Percentiles rank a stretch among this genome's conserved stretches.
Conservation (phyloP, 2,329 filamentous ascomycete genomes). For the Elsinoe perseae region DNA sequence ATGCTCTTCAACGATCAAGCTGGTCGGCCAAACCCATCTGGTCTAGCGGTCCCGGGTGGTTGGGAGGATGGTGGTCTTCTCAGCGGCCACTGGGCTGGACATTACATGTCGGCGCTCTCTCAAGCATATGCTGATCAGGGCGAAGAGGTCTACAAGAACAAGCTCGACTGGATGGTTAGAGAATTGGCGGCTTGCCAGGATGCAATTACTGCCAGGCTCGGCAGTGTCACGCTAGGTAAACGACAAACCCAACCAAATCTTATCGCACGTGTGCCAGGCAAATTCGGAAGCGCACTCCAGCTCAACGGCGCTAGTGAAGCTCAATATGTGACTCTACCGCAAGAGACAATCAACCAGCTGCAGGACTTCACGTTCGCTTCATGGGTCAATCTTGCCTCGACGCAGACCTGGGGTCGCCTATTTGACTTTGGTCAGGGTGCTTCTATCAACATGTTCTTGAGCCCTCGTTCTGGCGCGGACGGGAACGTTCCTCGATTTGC, state of each 20-base stretch:
- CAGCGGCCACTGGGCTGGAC: background rate
- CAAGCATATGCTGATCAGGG: background rate
- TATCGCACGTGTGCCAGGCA: background rate
- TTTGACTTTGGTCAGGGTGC: background rate
- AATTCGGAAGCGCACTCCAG: background rate
- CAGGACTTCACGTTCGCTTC: background rate
- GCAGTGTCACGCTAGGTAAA: background rate
- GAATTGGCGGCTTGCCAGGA: background rate
- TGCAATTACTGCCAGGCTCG: background rate
- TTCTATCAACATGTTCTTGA: background rate
- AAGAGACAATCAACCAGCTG: background rate
- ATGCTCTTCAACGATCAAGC: background rate
- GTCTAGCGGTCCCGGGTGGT: background rate
- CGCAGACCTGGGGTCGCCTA: background rate
- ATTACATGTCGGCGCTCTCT: background rate
- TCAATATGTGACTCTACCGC: background rate
- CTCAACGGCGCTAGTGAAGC: background rate
- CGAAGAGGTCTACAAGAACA: background rate
- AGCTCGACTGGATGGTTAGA: background rate
- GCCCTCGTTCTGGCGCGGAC: background rate
- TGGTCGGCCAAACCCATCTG: background rate
- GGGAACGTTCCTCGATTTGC: background rate
- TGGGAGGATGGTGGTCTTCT: background rate
- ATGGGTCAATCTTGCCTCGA: background rate
- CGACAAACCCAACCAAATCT: background rate